Evolutionary conservation across 805 yeast species (phyloP), one percentile per base, ranked within the genome.

Genomic region (Wickerhamomyces tratensis): DNA sequence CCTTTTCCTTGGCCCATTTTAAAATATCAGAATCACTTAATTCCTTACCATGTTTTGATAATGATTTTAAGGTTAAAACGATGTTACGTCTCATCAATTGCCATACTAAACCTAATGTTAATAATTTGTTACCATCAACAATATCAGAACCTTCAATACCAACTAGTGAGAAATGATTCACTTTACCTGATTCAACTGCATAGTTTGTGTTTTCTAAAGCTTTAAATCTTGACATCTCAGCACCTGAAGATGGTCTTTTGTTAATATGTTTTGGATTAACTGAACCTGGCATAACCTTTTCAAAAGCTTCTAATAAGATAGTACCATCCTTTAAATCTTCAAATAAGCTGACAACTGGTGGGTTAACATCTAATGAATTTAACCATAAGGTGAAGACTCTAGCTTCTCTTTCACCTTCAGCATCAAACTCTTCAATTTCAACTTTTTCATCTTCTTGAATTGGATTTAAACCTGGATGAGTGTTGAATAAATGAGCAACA

Each of bases 361-460:
- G 97, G 49, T 89, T 93, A 13, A 93, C 98, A 51, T 93, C 98
- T 55, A 93, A 74, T 2, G 96, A 87, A 66, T 93, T 93, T 59
- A 93, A 77, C 98, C 98, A 93, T 57, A 93, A 69, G 6, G 98
- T 93, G 67, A 93, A 93, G 11, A 93, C 98, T 63, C 98, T 78
- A 4, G 98, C 98, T 68, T 93, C 98, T 68, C 98, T 85, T 68
- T 93, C 98, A 49, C 98, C 98, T 67, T 93, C 98, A 26, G 98
- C 98, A 61, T 93, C 98, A 57, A 93, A 93, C 52, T 87, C 98
- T 68, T 93, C 98, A 53, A 93, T 86, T 60, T 89, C 98, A 29
- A 93, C 86, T 54, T 80, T 83, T 62, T 91, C 97, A 45, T 69
- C 72, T 65, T 89, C 98, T 58, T 86, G 94, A 49, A 91, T 76